Evolutionary conservation across 2,329 filamentous ascomycete genomes (phyloP).

Genomic region (Nigrospora osmanthi): DNA sequence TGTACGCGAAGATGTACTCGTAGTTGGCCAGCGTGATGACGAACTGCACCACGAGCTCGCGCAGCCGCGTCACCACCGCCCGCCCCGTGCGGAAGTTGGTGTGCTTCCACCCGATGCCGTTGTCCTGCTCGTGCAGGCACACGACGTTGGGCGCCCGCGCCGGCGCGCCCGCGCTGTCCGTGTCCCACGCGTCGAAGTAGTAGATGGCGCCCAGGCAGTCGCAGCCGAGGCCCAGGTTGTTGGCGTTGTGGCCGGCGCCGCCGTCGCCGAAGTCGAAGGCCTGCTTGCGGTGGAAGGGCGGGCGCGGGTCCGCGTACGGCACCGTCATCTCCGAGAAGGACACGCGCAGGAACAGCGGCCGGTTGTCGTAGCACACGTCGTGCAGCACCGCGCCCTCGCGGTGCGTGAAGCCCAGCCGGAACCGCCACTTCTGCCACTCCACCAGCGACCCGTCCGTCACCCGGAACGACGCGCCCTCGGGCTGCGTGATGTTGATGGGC

Average conservation of each 20-base stretch:
- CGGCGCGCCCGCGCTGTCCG: constrained; percentile 45
- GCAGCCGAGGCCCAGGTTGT: constrained; percentile 60
- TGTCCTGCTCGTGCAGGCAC: constrained; percentile 63
- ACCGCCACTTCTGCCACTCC: constrained; percentile 41
- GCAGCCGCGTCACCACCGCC: constrained; percentile 52
- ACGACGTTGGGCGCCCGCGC: constrained; percentile 50
- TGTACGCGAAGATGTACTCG: constrained; percentile 60
- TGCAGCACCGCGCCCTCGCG: constrained; percentile 56
- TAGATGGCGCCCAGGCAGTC: constrained; percentile 63
- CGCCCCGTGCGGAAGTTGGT: constrained; percentile 59
- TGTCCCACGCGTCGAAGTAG: constrained; percentile 41
- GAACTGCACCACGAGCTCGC: constrained; percentile 59
- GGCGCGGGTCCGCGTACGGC: constrained; percentile 54
- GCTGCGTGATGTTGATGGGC: constrained; percentile 65
- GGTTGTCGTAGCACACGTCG: constrained; percentile 51
- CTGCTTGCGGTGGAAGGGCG: constrained; percentile 57
- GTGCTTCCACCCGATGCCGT: constrained; percentile 64
- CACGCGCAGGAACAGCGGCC: constrained; percentile 51
- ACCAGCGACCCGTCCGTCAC: constrained; percentile 19
- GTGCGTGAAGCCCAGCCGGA: constrained; percentile 54
- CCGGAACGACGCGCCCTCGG: constrained; percentile 26
- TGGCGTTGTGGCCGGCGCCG: constrained; percentile 55
- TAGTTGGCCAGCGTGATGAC: constrained; percentile 65
- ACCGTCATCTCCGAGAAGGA: constrained; percentile 56
- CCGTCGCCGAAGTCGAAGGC: constrained; percentile 64